phyloP scores from a whole-genome alignment of 2,329 filamentous ascomycete species.

The Alternaria viburni region DNA sequence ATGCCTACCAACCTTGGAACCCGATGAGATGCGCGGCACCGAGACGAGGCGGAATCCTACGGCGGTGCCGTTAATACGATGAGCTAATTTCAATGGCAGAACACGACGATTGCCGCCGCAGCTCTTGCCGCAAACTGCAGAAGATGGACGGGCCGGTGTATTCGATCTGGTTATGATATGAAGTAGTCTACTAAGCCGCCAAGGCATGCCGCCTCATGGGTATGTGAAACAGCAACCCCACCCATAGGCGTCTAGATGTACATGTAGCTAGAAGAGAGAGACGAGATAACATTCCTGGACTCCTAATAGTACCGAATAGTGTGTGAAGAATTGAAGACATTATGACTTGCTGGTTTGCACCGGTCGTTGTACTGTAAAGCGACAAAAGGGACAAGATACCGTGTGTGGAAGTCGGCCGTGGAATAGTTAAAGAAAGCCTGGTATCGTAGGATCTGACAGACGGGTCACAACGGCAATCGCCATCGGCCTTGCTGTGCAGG shows the following conservation, averaged over 20 bases:
- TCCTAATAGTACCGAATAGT: constrained; percentile 29
- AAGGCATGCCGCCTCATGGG: constrained; percentile 25
- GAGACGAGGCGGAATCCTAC: not conserved
- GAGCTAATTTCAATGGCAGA: not conserved
- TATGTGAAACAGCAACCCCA: constrained; percentile 30
- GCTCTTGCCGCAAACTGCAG: not conserved
- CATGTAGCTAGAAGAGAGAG: constrained; percentile 19
- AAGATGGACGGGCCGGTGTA: not conserved
- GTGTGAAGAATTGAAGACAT: constrained; percentile 25
- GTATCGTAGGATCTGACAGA: not conserved
- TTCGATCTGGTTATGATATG: constrained; percentile 11
- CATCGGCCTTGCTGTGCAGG: constrained; percentile 9
- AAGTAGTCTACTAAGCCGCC: constrained; percentile 40
- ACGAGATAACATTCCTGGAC: constrained; percentile 9
- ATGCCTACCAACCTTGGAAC: not conserved
- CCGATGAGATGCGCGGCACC: not conserved
- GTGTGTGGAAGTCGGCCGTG: not conserved
- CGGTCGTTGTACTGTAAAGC: constrained; percentile 23
- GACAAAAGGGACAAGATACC: not conserved
- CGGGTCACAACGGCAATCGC: not conserved
- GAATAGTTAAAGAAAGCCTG: constrained; percentile 1
- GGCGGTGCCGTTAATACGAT: not conserved
- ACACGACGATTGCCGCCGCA: not conserved
- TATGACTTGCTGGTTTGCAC: constrained; percentile 21
- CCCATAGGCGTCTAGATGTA: constrained; percentile 21